Evolutionary conservation across 495 filamentous ascomycete species (phyloP), one percentile per base, ranked within the genome.

Genomic region (Penicillium diatomitis): DNA sequence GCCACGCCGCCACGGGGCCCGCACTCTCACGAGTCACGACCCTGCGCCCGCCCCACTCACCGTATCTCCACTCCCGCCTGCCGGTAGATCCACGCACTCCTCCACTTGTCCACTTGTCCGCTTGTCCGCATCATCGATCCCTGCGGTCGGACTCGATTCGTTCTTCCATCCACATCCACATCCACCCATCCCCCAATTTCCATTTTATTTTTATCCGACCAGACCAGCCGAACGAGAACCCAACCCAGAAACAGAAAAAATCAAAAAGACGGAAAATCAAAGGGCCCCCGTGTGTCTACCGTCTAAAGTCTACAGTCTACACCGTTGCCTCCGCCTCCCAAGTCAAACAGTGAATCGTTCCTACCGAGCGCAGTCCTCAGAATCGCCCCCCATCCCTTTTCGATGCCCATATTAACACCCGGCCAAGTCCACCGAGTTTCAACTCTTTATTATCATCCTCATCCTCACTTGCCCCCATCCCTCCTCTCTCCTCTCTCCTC

Each of bases 171-270:
- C 2, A 0, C 20, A 20, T 20, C 20, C 20, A 20, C 20, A 20
- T 20, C 20, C 20, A 20, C 20, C 20, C 20, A 20, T 20, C 20
- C 2, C 20, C 20, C 20, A 20, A 20, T 20, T 20, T 20, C 20
- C 20, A 20, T 54, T 36, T 36, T 56, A 56, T 56, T 56, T 56
- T 56, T 49, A 52, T 53, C 47, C 2, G 20, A 20, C 20, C 20
- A 20, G 20, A 20, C 20, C 0, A 20, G 20, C 20, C 20, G 20
- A 20, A 20, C 2, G 20, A 20, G 20, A 20, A 20, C 20, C 20
- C 20, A 20, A 20, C 0, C 20, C 20, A 20, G 20, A 20, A 20
- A 20, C 20, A 0, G n/a, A 20, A 2, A 20, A 20, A 20, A 20
- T 20, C 20, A 20, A 20, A 20, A 20, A 20, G 20, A 20, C 0